These are phyloP conservation scores for Botryotinia narcissicola DNA, from an alignment of 2,329 filamentous ascomycete species.

Conservation along the genomic window DNA sequence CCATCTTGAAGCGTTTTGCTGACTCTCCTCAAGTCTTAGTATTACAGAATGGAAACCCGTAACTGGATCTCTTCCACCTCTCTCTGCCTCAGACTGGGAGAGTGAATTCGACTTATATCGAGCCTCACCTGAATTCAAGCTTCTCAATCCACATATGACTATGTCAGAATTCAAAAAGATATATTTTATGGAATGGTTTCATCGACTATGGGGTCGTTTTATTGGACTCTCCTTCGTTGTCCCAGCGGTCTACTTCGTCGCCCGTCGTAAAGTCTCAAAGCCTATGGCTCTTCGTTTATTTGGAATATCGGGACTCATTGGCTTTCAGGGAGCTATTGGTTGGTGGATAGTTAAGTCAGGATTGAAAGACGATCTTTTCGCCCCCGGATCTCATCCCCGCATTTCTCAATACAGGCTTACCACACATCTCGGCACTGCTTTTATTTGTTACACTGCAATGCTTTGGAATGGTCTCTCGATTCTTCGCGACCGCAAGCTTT, in stretches of 20 bases:
- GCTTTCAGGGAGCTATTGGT: conserved; percentile 90
- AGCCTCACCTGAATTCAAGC: conserved; percentile 85
- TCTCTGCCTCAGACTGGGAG: conserved; percentile 79
- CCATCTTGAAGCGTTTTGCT: background rate
- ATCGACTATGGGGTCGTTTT: conserved; percentile 89
- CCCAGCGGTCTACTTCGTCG: conserved; percentile 85
- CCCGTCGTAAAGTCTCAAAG: conserved; percentile 71
- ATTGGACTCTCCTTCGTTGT: conserved; percentile 88
- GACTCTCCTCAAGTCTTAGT: conserved; percentile 58
- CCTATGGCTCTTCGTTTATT: conserved; percentile 74
- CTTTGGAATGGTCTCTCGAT: conserved; percentile 83
- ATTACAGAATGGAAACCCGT: conserved; percentile 99
- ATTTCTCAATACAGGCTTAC: conserved; percentile 94
- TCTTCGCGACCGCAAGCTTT: conserved; percentile 66
- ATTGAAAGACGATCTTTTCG: conserved; percentile 92
- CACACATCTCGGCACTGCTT: conserved; percentile 85
- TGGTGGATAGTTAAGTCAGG: conserved; percentile 99
- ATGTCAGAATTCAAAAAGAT: conserved; percentile 96
- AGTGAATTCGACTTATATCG: conserved; percentile 91
- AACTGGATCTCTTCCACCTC: conserved; percentile 84
- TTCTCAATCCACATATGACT: conserved; percentile 90
- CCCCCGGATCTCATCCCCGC: conserved; percentile 82
- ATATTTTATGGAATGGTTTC: conserved; percentile 99
- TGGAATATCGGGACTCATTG: conserved; percentile 85
- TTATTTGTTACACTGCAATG: conserved; percentile 93